Base-by-base conservation (phyloP, 306 rosid genomes). In the Gastrolobium bilobum region DNA sequence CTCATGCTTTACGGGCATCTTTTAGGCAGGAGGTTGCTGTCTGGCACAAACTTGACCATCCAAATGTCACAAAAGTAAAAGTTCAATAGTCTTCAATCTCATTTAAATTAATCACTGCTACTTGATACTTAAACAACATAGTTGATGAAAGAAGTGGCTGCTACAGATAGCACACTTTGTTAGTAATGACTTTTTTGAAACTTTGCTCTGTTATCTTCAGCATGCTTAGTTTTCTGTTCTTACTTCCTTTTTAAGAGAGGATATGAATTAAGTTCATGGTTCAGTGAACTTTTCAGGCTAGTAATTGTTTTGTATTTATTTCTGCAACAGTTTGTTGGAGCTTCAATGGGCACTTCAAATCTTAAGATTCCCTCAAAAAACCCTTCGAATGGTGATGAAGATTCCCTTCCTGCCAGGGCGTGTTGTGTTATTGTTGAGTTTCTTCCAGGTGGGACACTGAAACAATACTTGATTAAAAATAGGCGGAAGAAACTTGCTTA, bases 1-100 rank as follows among this genome's bases (percentile, higher is more conserved):
- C 96, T 56, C 87, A 91, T 73, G 93, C 95, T 68, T 46, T 92
- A 85, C 88, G 98, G 14, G 88, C 95, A 72, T 92, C 98, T n/a
- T 95, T 95, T 87, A 89, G 15, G 82, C 97, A 95, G 89, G 99
- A 95, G 86, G 99, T 92, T 86, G 94, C 97, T 68, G 99, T 95
- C 48, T 95, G 99, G 98, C 94, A 95, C 82, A 91, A 95, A 90
- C 99, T 95, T 80, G 91, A 92, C 83, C 92, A 95, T 83, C 96
- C 94, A 53, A 92, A 95, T 78, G 97, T 95, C 77, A 95, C 99
- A 46, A 92, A 87, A 83, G 99, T 91, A 90, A 70, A 37, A 68
- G 26, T 70, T 81, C 73, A 7, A 7, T 39, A 40, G 65, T 75
- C 80, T 84, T 73, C 72, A 30, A 9, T 75, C 38, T 83, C 59